A percentile compares a stretch with the other conserved stretches of the same genome.
These are phyloP conservation scores for Botrytis aclada DNA, from an alignment of 2,329 filamentous ascomycete genomes.

Conservation along the genomic window DNA sequence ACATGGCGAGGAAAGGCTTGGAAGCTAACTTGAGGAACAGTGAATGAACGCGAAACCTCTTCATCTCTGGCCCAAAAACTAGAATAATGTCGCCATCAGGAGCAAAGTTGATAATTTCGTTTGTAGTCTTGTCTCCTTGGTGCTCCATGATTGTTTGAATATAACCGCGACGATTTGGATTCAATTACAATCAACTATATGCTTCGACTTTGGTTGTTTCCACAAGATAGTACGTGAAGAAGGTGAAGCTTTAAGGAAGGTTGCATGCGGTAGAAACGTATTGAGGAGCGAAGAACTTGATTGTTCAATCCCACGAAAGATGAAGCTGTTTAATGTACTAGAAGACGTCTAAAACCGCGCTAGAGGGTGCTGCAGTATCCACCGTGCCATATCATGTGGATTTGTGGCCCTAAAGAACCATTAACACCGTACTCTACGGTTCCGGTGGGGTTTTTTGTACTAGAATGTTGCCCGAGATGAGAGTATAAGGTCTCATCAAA, in stretches of 20 bases:
- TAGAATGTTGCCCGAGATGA: too few species aligned
- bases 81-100: constrained; percentile 24
- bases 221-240: not conserved
- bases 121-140: not conserved
- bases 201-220: not conserved
- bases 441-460: too few species aligned
- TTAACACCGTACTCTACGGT: too few species aligned
- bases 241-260: not conserved
- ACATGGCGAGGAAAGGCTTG: constrained; percentile 24
- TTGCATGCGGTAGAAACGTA: too few species aligned
- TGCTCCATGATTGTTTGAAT: not conserved
- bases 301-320: too few species aligned
- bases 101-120: constrained; percentile 17
- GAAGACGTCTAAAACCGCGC: too few species aligned
- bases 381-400: too few species aligned
- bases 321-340: too few species aligned
- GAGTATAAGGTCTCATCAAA: too few species aligned
- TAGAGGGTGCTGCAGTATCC: too few species aligned
- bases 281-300: too few species aligned
- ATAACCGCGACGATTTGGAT: not conserved
- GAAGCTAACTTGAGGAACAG: constrained; percentile 24
- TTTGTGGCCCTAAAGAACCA: too few species aligned
- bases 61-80: constrained; percentile 23
- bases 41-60: constrained; percentile 22
- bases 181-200: not conserved